Conservation (phyloP, 2,329 filamentous ascomycete species). For the Pseudogymnoascus sp. region DNA sequence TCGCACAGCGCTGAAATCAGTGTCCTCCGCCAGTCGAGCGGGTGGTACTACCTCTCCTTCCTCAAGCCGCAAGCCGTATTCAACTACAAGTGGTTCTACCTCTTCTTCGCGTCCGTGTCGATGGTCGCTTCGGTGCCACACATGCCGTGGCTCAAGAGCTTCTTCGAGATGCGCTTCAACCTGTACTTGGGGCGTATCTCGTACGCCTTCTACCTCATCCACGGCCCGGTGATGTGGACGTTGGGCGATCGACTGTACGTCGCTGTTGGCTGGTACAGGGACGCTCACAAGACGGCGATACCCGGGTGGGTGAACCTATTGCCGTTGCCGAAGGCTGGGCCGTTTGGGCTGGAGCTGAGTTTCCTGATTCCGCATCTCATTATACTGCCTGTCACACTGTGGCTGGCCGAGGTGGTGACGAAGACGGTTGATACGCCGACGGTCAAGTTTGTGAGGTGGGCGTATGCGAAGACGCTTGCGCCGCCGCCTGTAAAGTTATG, state of each 20-base stretch:
- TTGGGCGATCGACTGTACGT: constrained; percentile 58
- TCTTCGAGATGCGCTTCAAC: constrained; percentile 51
- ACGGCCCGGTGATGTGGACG: constrained; percentile 53
- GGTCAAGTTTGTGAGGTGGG: not conserved
- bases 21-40: constrained; percentile 45
- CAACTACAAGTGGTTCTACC: constrained; percentile 62
- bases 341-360: constrained; percentile 23
- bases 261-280: constrained; percentile 48
- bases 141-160: constrained; percentile 49
- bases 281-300: constrained; percentile 13
- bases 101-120: constrained; percentile 53
- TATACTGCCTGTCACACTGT: not conserved
- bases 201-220: constrained; percentile 56
- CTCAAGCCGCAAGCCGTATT: constrained; percentile 60
- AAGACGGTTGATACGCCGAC: constrained; percentile 1
- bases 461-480: constrained; percentile 38
- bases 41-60: constrained; percentile 36
- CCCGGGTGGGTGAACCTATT: not conserved
- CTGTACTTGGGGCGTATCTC: constrained; percentile 58
- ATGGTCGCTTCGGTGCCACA: constrained; percentile 49
- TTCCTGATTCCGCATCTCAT: constrained; percentile 48
- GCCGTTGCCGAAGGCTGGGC: not conserved
- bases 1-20: constrained; percentile 41
- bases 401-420: not conserved
- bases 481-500: not conserved